Conservation (phyloP, 192 early-diverging fungal species). For the Podila verticillata region DNA sequence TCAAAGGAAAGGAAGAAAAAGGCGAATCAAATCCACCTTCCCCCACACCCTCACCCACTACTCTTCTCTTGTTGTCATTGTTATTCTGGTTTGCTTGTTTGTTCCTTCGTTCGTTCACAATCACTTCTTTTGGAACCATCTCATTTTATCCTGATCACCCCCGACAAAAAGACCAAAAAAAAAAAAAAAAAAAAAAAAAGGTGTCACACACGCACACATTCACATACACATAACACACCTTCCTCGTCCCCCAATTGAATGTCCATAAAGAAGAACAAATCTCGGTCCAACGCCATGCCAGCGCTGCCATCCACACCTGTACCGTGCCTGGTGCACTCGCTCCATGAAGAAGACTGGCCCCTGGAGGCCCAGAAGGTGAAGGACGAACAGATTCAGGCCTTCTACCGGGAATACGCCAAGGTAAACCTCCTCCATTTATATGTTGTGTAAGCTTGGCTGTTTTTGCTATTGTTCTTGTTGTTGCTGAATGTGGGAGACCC, state of each 20-base stretch:
- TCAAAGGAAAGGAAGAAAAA: background rate
- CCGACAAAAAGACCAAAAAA: background rate
- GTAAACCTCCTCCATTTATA: slow-evolving; percentile 7
- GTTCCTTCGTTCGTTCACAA: too few relatives aligned
- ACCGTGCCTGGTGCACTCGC: slow-evolving; percentile 38
- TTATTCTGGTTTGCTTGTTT: too few relatives aligned
- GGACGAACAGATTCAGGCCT: slow-evolving; percentile 44
- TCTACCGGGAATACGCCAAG: slow-evolving; percentile 47
- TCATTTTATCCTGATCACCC: too few relatives aligned
- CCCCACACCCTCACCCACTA: background rate
- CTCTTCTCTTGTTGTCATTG: background rate
- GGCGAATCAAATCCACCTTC: background rate
- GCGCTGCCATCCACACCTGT: slow-evolving; percentile 20
- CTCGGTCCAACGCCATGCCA: slow-evolving; percentile 29
- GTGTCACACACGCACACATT: background rate
- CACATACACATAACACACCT: background rate
- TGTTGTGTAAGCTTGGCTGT: background rate
- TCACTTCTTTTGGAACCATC: too few relatives aligned
- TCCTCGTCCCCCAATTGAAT: slow-evolving; percentile 1
- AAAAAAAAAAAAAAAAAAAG: background rate
- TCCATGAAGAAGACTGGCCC: slow-evolving; percentile 42
- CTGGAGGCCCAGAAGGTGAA: slow-evolving; percentile 45
- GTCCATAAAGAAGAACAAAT: slow-evolving; percentile 49
- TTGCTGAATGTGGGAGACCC: background rate
- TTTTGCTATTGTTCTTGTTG: background rate